Base-by-base conservation (phyloP, 768 basidiomycete species). In the Russula foetens region DNA sequence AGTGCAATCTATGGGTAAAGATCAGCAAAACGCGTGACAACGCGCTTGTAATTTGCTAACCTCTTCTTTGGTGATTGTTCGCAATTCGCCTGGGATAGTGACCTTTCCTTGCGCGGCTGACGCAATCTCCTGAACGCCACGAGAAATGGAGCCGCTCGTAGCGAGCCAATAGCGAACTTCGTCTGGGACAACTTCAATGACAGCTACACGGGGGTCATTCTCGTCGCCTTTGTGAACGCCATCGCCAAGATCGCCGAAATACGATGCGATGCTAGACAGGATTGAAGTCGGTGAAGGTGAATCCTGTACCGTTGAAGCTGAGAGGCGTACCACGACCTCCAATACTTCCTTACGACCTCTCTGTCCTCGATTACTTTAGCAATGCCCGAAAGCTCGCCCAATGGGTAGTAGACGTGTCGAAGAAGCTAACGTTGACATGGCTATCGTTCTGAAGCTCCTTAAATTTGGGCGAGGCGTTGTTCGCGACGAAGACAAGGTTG, bases 221-320 rank as follows among this genome's bases (percentile, higher is more conserved):
- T 79, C 79, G 66, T 86, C 82, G n/a, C 92, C 93, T 67, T 83
- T 86, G 71, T 94, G 92, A 7, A 87, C 74, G 19, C 89, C 90
- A 64, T 96, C 92, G 33, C 85, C 85, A 56, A 94, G 76, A 69
- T 96, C 87, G 39, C 90, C 91, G 67, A 95, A 95, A 79, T 91
- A 97, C 0, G 85, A 87, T 9, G 79, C 71, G 33, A 82, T 76
- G 3, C 87, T 90, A 50, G 5, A 23, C 29, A 19, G 26, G 45
- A 24, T 17, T 24, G 7, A 19, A 7, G 47, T 49, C 24, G 26
- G 29, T 14, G 44, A 6, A 6, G 5, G 9, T 4, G 17, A 3
- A 24, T 15, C 19, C n/a, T 12, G 26, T 2, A 23, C 19, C 15
- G 12, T 14, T 11, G 3, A 31, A 24, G 15, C 33, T 31, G 24